phyloP scores from a whole-genome alignment of 1,284 basidiomycete species.

The Schizopora paradoxa region DNA sequence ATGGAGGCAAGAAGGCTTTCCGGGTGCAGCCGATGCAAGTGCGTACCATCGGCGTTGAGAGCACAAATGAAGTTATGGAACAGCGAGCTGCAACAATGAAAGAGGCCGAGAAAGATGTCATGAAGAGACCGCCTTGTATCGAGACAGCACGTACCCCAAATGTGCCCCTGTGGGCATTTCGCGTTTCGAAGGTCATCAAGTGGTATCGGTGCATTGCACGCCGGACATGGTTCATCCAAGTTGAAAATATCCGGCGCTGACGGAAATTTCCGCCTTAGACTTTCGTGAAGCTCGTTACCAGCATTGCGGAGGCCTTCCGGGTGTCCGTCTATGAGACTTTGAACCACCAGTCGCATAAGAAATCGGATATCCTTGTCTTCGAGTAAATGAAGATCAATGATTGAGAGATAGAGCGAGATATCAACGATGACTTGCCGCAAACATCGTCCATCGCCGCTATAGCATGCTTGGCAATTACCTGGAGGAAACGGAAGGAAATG shows the following conservation, averaged over 20 bases:
- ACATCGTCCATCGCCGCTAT: conserved; percentile 39
- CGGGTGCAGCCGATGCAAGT: conserved; percentile 67
- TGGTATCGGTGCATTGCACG: conserved; percentile 53
- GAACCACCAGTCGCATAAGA: conserved; percentile 16
- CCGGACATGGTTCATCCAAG: conserved; percentile 60
- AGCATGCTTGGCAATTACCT: conserved; percentile 54
- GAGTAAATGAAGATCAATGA: conserved; percentile 13
- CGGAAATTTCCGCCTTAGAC: conserved; percentile 6
- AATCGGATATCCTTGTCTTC: conserved; percentile 16
- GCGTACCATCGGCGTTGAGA: conserved; percentile 59
- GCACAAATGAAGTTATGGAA: conserved; percentile 65
- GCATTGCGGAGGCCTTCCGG: conserved; percentile 8
- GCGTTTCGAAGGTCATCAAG: conserved; percentile 53
- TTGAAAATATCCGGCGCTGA: conserved; percentile 8
- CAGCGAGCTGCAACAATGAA: conserved; percentile 48
- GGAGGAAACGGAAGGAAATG: conserved; percentile 50
- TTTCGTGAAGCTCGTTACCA: conserved; percentile 7
- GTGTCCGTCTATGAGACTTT: conserved; percentile 14
- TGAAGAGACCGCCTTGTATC: conserved; percentile 1
- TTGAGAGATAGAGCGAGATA: too few relatives aligned
- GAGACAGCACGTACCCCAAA: conserved; percentile 48
- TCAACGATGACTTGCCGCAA: conserved; percentile 39
- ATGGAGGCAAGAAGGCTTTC: conserved; percentile 58
- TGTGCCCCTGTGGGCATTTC: conserved; percentile 60
- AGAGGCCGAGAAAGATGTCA: conserved; percentile 10